Evolutionary conservation across 2,329 filamentous ascomycete species (phyloP).

Genomic region (Botrytis galanthina): DNA sequence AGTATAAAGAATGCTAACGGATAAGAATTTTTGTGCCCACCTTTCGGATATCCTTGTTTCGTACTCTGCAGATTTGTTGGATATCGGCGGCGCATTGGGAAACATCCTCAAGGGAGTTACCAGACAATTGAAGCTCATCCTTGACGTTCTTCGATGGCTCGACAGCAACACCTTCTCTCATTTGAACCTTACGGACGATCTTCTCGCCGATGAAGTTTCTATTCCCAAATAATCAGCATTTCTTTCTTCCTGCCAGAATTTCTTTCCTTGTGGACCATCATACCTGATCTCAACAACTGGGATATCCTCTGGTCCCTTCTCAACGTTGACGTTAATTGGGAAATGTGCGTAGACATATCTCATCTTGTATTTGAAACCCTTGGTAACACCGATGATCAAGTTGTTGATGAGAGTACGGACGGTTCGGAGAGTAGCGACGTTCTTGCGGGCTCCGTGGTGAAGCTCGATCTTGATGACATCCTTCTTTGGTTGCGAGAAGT

Average conservation of each 20-base stretch:
- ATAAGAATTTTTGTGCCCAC: slow-evolving; percentile 46
- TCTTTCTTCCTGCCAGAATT: slow-evolving; percentile 18
- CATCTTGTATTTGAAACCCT: slow-evolving; percentile 99
- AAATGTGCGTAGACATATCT: slow-evolving; percentile 99
- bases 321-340: slow-evolving; percentile 99
- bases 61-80: slow-evolving; percentile 98
- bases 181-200: slow-evolving; percentile 88
- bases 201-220: slow-evolving; percentile 99
- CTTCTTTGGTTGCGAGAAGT: slow-evolving; percentile 85
- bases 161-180: slow-evolving; percentile 88
- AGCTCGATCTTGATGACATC: slow-evolving; percentile 93
- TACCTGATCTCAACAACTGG: slow-evolving; percentile 97
- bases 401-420: slow-evolving; percentile 99
- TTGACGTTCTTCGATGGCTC: slow-evolving; percentile 89
- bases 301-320: slow-evolving; percentile 88
- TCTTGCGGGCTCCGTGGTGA: slow-evolving; percentile 98
- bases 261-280: slow-evolving; percentile 39
- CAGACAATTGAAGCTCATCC: slow-evolving; percentile 91
- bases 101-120: slow-evolving; percentile 95
- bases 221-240: slow-evolving; percentile 39
- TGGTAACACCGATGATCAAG: slow-evolving; percentile 96
- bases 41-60: slow-evolving; percentile 99
- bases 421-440: slow-evolving; percentile 94
- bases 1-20: background rate
- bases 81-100: slow-evolving; percentile 99